Conservation (phyloP, 2,329 filamentous ascomycete species). For the Dactylellina sp. region DNA sequence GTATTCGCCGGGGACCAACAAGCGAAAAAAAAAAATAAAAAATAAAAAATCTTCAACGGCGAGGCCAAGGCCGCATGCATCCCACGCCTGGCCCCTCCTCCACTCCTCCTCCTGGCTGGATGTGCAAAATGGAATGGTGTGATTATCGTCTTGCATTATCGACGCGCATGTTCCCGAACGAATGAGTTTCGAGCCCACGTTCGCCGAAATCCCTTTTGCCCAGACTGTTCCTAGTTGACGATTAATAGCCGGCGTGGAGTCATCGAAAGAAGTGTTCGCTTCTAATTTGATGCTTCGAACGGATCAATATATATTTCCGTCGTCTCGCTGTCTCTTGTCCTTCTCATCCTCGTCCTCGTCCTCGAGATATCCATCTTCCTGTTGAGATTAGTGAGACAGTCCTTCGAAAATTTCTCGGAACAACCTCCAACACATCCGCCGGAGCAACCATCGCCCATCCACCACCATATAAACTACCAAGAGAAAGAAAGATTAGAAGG, state of each 20-base stretch:
- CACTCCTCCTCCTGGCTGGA: not conserved
- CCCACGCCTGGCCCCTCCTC: conserved; percentile 23
- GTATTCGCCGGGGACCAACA: conserved; percentile 5
- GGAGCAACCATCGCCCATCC: conserved; percentile 1
- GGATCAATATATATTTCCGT: conserved; percentile 47
- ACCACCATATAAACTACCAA: conserved; percentile 15
- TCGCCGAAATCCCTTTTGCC: conserved; percentile 22
- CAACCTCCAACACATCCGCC: conserved; percentile 24
- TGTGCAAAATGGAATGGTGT: conserved; percentile 33
- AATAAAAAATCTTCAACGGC: conserved; percentile 38
- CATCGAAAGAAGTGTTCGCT: no score
- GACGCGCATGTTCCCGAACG: conserved; percentile 22
- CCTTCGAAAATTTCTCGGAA: conserved; percentile 55
- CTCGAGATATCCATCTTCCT: no score
- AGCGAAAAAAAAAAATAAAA: conserved; percentile 22
- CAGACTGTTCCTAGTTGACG: not conserved
- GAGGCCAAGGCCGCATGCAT: conserved; percentile 28
- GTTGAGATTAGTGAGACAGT: not conserved
- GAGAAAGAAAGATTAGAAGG: no score
- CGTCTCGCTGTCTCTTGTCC: conserved; percentile 8
- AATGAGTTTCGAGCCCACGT: conserved; percentile 1
- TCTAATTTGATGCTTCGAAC: no score
- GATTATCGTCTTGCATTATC: conserved; percentile 56
- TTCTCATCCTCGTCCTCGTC: no score
- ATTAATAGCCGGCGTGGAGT: conserved; percentile 1